Evolutionary conservation across 106 monocot genomes (phyloP), one percentile per base, ranked within the genome.

Genomic region (Iris macrosiphon): DNA sequence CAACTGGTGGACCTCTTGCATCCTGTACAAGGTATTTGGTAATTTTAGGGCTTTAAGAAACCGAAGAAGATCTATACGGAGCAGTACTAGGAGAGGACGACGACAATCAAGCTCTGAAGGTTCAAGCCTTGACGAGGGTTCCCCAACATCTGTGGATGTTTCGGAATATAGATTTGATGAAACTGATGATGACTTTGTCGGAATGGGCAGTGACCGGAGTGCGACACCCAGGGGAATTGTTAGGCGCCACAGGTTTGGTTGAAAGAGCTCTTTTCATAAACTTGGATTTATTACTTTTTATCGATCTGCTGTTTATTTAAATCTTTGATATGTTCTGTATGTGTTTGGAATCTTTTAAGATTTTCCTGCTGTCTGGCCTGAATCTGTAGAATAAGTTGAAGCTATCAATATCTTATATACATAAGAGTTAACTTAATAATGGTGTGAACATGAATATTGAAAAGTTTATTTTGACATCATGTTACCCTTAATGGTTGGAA

Each of bases 1-100:
- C 2, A 68, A 58, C 4, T 85, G 85, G 85, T 85, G 79, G 67
- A 70, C 43, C 40, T 68, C 79, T 10, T 79, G 75, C 49, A 79
- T 84, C 9, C 54, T 75, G 12, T 75, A 45, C 42, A 70, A 71
- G 47, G 60, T 66, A 13, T 79, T 75, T 56, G 52, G 32, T 46
- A 61, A 46, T 20, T 67, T 56, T 54, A 77, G 75, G 53, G 21
- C 56, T 58, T 81, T 63, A 17, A 79, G 75, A 68, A 85, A 74
- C 25, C 53, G 68, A 4, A 29, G 65, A 8, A 55, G 73, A 43
- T 52, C 74, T 15, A 64, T 73, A 57, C 35, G 48, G 8, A 62
- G 63, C 10, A 58, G 40, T 31, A 44, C 25, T 24, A 70, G 70
- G 61, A 55, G 63, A 50, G 27, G 46, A 15, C 47, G 38, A 24